Evolutionary conservation across 148 eudicot genomes (phyloP), one percentile per base, ranked within the genome.

Genomic region (Fagopyrum homotropicum): DNA sequence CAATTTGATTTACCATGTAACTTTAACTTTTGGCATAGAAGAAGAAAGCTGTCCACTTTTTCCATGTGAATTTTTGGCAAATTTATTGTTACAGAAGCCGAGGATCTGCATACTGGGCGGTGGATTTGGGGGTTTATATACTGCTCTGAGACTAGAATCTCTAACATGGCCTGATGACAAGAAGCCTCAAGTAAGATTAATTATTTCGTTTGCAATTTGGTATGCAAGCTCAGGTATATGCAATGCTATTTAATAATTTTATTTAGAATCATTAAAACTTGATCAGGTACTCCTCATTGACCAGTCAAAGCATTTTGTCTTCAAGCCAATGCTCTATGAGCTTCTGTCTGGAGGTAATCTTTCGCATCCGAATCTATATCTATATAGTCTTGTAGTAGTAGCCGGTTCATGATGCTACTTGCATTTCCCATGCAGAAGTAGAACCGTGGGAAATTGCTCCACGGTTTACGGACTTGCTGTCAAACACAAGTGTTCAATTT

Each of bases 381-480:
- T 43, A 9, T 12, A 14, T 40, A 56, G 50, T 57, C 30, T 49
- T 29, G 26, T 72, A 61, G 54, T 52, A 12, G 22, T 46, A 50
- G 48, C 54, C 45, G 43, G 61, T 69, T 88, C 73, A 71, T 79
- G 46, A 56, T 68, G 8, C 6, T 77, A 29, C 17, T 45, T 51
- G 51, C 29, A 66, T 72, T 74, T 61, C 66, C 55, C 64, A 60
- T 90, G 86, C 94, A 92, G 99, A 95, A 87, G 98, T 95, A 51
- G 98, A 95, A 82, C 78, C 84, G 63, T 95, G 99, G 99, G 99
- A 95, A 81, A 85, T 95, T 80, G 98, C 99, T 72, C 99, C 99
- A 57, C 93, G 87, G 30, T 95, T 95, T 80, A 80, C 92, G 44
- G 99, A 95, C 74, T 87, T 95, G 85, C 86, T 95, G 56, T 88